A percentile compares a stretch with the other conserved stretches of the same genome.
These are phyloP conservation scores for Rhizopogon roseolus DNA, from an alignment of 768 basidiomycete species.

Conservation along the genomic window DNA sequence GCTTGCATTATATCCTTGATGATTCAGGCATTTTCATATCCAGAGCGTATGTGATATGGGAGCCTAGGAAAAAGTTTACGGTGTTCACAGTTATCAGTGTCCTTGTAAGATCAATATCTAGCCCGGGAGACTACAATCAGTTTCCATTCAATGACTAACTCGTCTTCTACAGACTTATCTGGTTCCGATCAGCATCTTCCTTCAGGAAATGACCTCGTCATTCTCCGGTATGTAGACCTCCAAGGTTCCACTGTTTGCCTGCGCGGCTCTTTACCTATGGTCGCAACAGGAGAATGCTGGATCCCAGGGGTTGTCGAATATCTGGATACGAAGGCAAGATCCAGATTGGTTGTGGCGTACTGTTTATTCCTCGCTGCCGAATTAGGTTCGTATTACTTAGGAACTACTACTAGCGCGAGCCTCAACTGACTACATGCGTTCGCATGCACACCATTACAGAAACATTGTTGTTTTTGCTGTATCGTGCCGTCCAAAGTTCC, in stretches of 20 bases:
- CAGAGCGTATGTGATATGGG: background rate
- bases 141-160: no score
- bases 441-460: background rate
- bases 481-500: background rate
- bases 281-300: background rate
- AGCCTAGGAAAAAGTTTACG: background rate
- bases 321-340: background rate
- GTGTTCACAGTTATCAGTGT: no score
- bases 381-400: background rate
- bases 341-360: background rate
- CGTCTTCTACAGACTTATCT: no score
- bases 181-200: no score
- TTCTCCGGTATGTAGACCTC: background rate
- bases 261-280: background rate
- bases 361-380: background rate
- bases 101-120: no score
- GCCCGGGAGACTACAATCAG: no score
- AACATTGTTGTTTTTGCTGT: background rate
- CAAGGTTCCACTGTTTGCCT: background rate
- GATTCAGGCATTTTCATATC: background rate
- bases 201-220: background rate
- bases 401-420: background rate
- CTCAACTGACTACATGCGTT: background rate
- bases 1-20: no score
- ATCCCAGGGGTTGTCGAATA: background rate